phyloP scores from a whole-genome alignment of 2,329 filamentous ascomycete species.

The Aspergillus sp. region DNA sequence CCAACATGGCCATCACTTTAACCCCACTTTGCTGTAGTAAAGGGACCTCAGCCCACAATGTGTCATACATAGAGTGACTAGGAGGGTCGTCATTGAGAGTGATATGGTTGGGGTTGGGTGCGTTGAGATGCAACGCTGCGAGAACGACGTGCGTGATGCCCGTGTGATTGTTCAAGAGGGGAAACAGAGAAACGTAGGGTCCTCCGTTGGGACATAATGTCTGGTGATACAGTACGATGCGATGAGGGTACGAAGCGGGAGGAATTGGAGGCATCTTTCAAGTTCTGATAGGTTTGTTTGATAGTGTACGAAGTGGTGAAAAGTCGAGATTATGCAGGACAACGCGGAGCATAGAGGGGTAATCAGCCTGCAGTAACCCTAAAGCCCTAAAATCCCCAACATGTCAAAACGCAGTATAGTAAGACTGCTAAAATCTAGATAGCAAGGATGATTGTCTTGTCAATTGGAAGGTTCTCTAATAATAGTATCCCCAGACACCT shows the following conservation, averaged over 20 bases:
- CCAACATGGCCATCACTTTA: constrained; percentile 82
- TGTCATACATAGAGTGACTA: constrained; percentile 63
- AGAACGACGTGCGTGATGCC: constrained; percentile 80
- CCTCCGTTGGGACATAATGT: constrained; percentile 58
- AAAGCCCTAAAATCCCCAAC: background rate
- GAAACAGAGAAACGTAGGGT: constrained; percentile 61
- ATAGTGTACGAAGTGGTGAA: background rate
- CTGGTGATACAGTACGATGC: constrained; percentile 59
- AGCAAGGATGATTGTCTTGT: background rate
- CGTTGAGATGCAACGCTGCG: constrained; percentile 81
- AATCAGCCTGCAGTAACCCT: background rate
- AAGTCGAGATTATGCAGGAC: background rate
- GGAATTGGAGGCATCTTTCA: background rate
- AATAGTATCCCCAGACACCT: background rate
- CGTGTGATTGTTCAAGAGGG: constrained; percentile 59
- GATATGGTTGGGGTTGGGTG: constrained; percentile 59
- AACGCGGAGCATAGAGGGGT: background rate
- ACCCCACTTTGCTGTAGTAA: constrained; percentile 71
- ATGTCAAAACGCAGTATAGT: background rate
- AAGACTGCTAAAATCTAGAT: too few species aligned
- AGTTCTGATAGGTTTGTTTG: background rate
- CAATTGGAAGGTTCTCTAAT: background rate
- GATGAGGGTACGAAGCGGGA: constrained; percentile 21
- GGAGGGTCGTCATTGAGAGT: constrained; percentile 80
- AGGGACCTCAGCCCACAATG: constrained; percentile 76